A percentile compares a stretch with the other conserved stretches of the same genome.
These are phyloP conservation scores for Podila verticillata DNA, from an alignment of 192 early-diverging fungal species.

Conservation along the genomic window DNA sequence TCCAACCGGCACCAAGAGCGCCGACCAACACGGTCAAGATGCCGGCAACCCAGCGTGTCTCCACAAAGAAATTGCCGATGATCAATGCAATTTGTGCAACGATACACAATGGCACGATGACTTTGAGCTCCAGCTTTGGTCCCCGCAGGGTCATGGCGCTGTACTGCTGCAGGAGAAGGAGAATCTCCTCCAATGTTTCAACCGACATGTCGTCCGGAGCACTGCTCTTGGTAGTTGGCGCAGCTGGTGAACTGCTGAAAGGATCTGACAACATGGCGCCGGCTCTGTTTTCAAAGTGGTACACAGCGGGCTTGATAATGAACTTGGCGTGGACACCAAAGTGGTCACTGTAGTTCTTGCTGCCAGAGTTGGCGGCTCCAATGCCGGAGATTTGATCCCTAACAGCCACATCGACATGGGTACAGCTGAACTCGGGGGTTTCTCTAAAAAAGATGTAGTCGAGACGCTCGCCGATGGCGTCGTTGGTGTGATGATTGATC, in stretches of 20 bases:
- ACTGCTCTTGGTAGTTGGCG: no score
- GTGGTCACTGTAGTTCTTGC: conserved; percentile 1
- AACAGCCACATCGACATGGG: conserved; percentile 33
- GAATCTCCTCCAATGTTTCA: background rate
- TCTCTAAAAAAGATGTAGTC: conserved; percentile 63
- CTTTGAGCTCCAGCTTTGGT: background rate
- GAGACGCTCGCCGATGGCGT: conserved; percentile 55
- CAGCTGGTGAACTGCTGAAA: background rate
- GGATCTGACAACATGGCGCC: background rate
- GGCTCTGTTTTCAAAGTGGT: background rate
- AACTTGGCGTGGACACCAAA: background rate
- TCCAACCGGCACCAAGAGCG: background rate
- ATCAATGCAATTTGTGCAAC: background rate
- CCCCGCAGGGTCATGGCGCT: background rate
- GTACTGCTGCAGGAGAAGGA: background rate
- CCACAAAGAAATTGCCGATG: background rate
- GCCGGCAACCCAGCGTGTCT: background rate
- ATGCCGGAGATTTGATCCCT: conserved; percentile 41
- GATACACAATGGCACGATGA: background rate
- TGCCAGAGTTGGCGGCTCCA: background rate
- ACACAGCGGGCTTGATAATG: background rate
- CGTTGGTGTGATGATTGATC: conserved; percentile 46
- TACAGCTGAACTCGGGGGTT: conserved; percentile 54
- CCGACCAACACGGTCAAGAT: background rate
- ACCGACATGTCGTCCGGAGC: background rate